These are phyloP conservation scores for Dryas octopetala DNA, from an alignment of 306 rosid species.

Conservation along the genomic window DNA sequence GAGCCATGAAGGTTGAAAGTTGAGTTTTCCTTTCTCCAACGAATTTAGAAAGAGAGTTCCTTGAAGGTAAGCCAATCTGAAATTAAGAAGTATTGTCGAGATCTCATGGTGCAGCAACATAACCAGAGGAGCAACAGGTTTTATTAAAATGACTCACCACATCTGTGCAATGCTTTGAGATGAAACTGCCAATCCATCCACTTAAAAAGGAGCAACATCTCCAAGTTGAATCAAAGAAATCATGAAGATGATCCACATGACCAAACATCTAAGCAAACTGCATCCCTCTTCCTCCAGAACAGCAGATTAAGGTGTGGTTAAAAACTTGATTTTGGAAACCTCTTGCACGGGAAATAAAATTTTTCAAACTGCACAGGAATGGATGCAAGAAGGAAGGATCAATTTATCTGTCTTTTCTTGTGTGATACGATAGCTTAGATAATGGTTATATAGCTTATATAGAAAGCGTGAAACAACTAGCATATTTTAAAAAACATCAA, in stretches of 20 bases:
- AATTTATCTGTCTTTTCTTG: background rate
- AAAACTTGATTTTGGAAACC: background rate
- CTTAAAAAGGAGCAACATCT: slow-evolving; percentile 39
- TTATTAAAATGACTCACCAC: slow-evolving; percentile 36
- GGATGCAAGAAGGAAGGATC: background rate
- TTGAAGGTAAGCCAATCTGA: slow-evolving; percentile 47
- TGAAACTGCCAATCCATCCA: slow-evolving; percentile 45
- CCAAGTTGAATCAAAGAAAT: slow-evolving; percentile 41
- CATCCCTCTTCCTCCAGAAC: slow-evolving; percentile 36
- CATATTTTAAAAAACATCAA: background rate
- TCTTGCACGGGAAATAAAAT: background rate
- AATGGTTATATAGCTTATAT: no score
- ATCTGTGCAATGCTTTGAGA: slow-evolving; percentile 28
- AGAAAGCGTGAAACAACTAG: no score
- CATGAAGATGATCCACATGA: slow-evolving; percentile 33
- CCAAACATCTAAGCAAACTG: slow-evolving; percentile 41
- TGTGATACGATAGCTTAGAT: no score
- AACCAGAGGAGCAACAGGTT: background rate
- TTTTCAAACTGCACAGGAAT: background rate
- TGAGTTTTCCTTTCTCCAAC: slow-evolving; percentile 30
- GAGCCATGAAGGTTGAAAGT: slow-evolving; percentile 43
- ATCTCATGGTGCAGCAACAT: slow-evolving; percentile 23
- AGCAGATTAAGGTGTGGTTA: slow-evolving; percentile 18
- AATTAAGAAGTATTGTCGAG: slow-evolving; percentile 20
- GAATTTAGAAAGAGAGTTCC: slow-evolving; percentile 40